Evolutionary conservation across 805 yeast genomes (phyloP).

Genomic region (Candida morakotiae): DNA sequence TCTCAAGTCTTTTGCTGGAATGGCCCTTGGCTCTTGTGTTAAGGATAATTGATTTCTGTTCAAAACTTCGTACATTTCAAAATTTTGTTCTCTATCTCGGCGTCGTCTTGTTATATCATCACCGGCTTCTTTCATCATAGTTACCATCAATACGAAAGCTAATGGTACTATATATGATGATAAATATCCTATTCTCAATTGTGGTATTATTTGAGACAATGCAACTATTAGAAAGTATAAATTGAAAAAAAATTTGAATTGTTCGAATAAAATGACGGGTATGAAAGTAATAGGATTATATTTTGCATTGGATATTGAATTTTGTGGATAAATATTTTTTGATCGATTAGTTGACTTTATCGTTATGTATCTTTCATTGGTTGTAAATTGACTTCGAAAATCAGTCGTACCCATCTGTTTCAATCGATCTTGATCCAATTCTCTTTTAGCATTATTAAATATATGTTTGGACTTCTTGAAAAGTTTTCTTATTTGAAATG

Average conservation of each 20-base stretch:
- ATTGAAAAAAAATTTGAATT: constrained; percentile 95
- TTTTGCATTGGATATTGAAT: constrained; percentile 90
- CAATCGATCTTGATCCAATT: constrained; percentile 21
- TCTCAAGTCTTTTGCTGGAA: constrained; percentile 55
- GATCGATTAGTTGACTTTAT: constrained; percentile 30
- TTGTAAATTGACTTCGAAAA: constrained; percentile 14
- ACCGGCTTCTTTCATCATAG: constrained; percentile 93
- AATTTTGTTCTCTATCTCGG: constrained; percentile 85
- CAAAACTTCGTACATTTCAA: constrained; percentile 73
- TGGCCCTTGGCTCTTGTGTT: constrained; percentile 22
- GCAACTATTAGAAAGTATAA: constrained; percentile 90
- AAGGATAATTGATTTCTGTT: constrained; percentile 19
- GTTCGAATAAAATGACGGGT: constrained; percentile 88
- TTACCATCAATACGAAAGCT: constrained; percentile 85
- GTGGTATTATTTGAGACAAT: constrained; percentile 86
- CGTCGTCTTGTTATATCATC: constrained; percentile 90
- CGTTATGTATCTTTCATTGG: constrained; percentile 35
- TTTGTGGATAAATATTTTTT: constrained; percentile 45
- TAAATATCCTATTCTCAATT: constrained; percentile 85
- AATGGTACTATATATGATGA: constrained; percentile 92
- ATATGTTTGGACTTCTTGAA: constrained; percentile 13
- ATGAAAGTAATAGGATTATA: constrained; percentile 84
- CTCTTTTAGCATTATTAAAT: constrained; percentile 21
- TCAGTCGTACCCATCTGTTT: constrained; percentile 12
- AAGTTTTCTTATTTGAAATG: constrained; percentile 9